Percentiles rank a stretch among this genome's conserved stretches.
Conservation (phyloP, 2,329 filamentous ascomycete genomes). For the Plenodomus biglobosus region DNA sequence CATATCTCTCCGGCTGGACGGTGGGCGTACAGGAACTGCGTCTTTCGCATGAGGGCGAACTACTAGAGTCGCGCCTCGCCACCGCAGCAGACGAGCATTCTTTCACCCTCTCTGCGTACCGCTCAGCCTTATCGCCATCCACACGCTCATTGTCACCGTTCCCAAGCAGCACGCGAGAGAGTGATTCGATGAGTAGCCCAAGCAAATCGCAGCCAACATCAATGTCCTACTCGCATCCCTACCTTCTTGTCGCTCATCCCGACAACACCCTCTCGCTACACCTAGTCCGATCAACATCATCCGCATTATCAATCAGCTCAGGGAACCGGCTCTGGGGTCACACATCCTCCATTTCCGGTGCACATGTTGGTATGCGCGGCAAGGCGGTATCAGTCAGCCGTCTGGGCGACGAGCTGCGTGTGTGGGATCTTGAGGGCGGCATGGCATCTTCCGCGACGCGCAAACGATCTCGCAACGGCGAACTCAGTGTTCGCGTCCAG, state of each 20-base stretch:
- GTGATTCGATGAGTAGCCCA: conserved; percentile 17
- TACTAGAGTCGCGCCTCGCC: conserved; percentile 54
- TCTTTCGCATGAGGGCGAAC: conserved; percentile 55
- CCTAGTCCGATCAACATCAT: conserved; percentile 72
- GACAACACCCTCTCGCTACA: conserved; percentile 88
- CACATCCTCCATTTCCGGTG: conserved; percentile 83
- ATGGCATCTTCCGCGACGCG: conserved; percentile 50
- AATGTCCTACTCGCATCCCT: conserved; percentile 69
- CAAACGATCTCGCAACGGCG: conserved; percentile 47
- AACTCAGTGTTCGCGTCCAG: conserved; percentile 58
- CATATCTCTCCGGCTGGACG: conserved; percentile 78
- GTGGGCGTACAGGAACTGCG: conserved; percentile 89
- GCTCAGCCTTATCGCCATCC: conserved; percentile 27
- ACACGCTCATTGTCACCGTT: conserved; percentile 31
- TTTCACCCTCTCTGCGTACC: conserved; percentile 42
- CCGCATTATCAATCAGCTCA: conserved; percentile 66
- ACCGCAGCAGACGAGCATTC: conserved; percentile 55
- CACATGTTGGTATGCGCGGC: conserved; percentile 79
- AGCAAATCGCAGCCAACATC: conserved; percentile 48
- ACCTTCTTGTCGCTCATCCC: conserved; percentile 77
- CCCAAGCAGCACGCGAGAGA: conserved; percentile 28
- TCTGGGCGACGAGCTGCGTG: conserved; percentile 67
- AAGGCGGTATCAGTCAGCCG: conserved; percentile 88
- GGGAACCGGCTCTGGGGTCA: conserved; percentile 86
- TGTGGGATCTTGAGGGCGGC: conserved; percentile 86